Conservation (phyloP, 2,329 filamentous ascomycete species). For the Penicillium capsulatum region DNA sequence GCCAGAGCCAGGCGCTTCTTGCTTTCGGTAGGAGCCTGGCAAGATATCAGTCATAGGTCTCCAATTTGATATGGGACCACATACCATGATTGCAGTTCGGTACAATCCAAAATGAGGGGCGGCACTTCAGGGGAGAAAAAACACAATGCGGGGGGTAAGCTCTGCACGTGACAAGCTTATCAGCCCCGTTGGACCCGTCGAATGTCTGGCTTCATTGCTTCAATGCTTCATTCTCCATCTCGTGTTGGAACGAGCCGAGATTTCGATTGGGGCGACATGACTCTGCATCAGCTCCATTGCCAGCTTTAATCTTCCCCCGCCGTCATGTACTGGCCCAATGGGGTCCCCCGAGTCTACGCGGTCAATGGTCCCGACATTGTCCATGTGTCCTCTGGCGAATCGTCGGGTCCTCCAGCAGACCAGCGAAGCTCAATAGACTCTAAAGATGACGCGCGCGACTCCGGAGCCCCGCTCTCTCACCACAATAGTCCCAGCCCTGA, state of each 20-base stretch:
- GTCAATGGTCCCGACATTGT: slow-evolving; percentile 44
- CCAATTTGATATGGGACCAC: neutral
- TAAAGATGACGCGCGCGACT: slow-evolving; percentile 8
- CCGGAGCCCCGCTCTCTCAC: neutral
- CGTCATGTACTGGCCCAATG: slow-evolving; percentile 51
- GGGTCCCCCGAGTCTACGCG: slow-evolving; percentile 48
- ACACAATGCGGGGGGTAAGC: slow-evolving; percentile 23
- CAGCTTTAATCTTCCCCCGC: slow-evolving; percentile 25
- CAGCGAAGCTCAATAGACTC: slow-evolving; percentile 26
- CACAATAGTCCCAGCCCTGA: slow-evolving; percentile 5
- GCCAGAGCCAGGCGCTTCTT: slow-evolving; percentile 92
- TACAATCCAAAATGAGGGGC: slow-evolving; percentile 1
- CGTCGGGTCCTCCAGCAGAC: slow-evolving; percentile 15
- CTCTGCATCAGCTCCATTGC: slow-evolving; percentile 33
- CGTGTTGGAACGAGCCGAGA: neutral
- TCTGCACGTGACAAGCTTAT: slow-evolving; percentile 26
- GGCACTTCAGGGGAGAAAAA: slow-evolving; percentile 14
- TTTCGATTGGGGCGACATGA: slow-evolving; percentile 32
- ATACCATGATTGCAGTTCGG: slow-evolving; percentile 20
- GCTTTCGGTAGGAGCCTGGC: slow-evolving; percentile 47
- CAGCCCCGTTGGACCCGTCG: slow-evolving; percentile 14
- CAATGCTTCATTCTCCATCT: slow-evolving; percentile 2
- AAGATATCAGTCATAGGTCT: neutral
- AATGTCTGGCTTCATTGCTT: slow-evolving; percentile 5
- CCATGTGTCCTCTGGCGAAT: slow-evolving; percentile 24